Evolutionary conservation across 495 filamentous ascomycete genomes (phyloP).

Genomic region (Neurospora discreta): DNA sequence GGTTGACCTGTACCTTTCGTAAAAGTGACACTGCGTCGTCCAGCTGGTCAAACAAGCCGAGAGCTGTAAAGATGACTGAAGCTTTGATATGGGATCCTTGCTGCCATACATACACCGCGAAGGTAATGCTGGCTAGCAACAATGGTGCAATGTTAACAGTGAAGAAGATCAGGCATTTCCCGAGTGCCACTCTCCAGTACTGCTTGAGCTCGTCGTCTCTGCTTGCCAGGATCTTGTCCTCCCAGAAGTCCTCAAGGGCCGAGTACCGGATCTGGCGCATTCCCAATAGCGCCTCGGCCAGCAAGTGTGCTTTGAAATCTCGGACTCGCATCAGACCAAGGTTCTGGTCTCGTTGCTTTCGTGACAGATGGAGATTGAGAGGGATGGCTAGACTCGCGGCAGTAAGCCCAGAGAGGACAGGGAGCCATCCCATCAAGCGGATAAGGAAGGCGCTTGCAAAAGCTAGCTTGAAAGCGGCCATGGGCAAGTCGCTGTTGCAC

Average conservation of each 20-base stretch:
- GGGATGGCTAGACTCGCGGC: constrained; percentile 45
- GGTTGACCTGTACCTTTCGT: constrained; percentile 12
- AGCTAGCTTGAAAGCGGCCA: constrained; percentile 37
- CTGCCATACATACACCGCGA: constrained; percentile 45
- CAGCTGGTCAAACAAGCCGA: constrained; percentile 20
- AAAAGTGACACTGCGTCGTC: constrained; percentile 14
- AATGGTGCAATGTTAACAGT: constrained; percentile 54
- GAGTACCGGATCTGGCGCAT: constrained; percentile 73
- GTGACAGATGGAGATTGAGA: constrained; percentile 46
- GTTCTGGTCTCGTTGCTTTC: constrained; percentile 44
- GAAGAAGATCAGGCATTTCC: constrained; percentile 36
- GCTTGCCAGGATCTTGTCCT: constrained; percentile 46
- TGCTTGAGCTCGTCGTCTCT: constrained; percentile 49
- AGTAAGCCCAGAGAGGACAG: constrained; percentile 47
- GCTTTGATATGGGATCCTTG: constrained; percentile 11
- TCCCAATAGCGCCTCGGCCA: constrained; percentile 61
- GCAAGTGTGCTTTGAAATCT: constrained; percentile 54
- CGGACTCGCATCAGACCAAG: constrained; percentile 56
- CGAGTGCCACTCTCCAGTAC: constrained; percentile 45
- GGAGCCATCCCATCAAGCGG: constrained; percentile 52
- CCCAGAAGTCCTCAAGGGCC: constrained; percentile 57
- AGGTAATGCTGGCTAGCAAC: constrained; percentile 48
- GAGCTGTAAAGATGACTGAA: constrained; percentile 19
- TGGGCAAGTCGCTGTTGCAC: constrained; percentile 46
- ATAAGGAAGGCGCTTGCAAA: constrained; percentile 48